phyloP scores from a whole-genome alignment of 1,284 basidiomycete genomes.

The Cryptococcus sp. region DNA sequence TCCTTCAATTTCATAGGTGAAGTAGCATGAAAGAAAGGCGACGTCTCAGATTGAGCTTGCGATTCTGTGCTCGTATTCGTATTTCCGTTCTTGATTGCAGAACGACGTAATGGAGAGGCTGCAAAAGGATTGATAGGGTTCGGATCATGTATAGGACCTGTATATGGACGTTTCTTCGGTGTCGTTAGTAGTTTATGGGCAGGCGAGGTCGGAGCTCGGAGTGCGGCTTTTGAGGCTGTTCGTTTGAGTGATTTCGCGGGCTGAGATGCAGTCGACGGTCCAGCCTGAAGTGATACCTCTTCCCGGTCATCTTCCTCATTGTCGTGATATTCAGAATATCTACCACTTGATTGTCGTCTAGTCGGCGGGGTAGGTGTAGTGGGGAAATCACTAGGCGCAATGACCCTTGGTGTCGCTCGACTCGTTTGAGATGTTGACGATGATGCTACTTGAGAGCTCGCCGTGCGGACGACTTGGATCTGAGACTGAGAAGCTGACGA shows the following conservation, averaged over 20 bases:
- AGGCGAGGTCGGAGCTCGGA: neutral
- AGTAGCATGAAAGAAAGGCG: conserved; percentile 38
- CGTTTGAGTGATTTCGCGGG: neutral
- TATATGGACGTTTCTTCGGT: conserved; percentile 28
- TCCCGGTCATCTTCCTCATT: neutral
- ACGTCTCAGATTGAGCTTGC: neutral
- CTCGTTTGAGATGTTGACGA: conserved; percentile 4
- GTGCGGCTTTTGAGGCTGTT: conserved; percentile 2
- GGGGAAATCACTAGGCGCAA: conserved; percentile 16
- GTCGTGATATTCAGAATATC: neutral
- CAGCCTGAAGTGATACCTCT: neutral
- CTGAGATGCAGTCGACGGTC: neutral
- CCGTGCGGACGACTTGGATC: neutral
- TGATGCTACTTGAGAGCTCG: conserved; percentile 8
- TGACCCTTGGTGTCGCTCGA: conserved; percentile 16
- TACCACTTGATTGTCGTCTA: conserved; percentile 7
- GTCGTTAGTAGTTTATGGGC: conserved; percentile 17
- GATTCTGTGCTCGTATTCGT: neutral
- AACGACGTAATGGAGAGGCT: conserved; percentile 16
- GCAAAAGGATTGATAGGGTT: conserved; percentile 41
- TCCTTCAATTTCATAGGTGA: conserved; percentile 39
- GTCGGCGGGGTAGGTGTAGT: conserved; percentile 34
- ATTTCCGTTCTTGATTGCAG: neutral
- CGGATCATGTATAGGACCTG: conserved; percentile 38
- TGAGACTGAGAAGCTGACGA: conserved; percentile 12